Evolutionary conservation across 352 stramenopile species (phyloP).

Genomic region (Saprolegnia parasitica): DNA sequence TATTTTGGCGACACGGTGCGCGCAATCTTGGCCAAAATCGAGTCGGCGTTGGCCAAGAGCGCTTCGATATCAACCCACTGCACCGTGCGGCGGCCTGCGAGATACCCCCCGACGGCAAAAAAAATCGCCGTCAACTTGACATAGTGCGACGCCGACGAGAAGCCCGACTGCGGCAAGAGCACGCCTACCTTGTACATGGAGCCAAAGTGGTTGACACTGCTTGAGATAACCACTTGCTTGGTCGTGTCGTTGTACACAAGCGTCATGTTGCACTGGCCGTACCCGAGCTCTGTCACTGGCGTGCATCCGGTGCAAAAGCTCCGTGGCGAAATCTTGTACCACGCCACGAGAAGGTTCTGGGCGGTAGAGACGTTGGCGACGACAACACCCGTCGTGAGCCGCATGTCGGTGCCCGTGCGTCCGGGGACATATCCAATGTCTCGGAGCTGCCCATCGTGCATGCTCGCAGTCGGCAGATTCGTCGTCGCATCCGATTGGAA

Average conservation of each 20-base stretch:
- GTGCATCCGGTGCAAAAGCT: slow-evolving; percentile 22
- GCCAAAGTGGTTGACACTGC: neutral
- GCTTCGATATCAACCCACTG: slow-evolving; percentile 4
- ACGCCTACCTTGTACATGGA: slow-evolving; percentile 1
- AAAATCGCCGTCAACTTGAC: neutral
- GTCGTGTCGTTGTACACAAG: slow-evolving; percentile 16
- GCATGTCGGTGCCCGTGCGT: slow-evolving; percentile 16
- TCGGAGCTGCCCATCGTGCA: neutral
- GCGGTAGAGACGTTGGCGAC: neutral
- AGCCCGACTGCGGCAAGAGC: neutral
- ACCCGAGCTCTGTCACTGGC: slow-evolving; percentile 16
- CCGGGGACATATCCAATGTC: slow-evolving; percentile 10
- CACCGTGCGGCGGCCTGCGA: slow-evolving; percentile 13
- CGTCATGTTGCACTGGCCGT: slow-evolving; percentile 8
- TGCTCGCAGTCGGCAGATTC: neutral
- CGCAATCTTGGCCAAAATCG: neutral
- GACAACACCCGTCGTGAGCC: slow-evolving; percentile 5
- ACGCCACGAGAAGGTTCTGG: neutral
- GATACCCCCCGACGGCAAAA: slow-evolving; percentile 2
- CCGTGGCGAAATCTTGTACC: slow-evolving; percentile 13
- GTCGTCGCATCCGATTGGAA: neutral
- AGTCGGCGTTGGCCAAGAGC: neutral
- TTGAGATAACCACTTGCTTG: neutral
- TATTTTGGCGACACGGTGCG: neutral
- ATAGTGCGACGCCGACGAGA: slow-evolving; percentile 3